A percentile compares a stretch with the other conserved stretches of the same genome.
Conservation (phyloP, 2,329 filamentous ascomycete species). For the Beauveria bassiana region DNA sequence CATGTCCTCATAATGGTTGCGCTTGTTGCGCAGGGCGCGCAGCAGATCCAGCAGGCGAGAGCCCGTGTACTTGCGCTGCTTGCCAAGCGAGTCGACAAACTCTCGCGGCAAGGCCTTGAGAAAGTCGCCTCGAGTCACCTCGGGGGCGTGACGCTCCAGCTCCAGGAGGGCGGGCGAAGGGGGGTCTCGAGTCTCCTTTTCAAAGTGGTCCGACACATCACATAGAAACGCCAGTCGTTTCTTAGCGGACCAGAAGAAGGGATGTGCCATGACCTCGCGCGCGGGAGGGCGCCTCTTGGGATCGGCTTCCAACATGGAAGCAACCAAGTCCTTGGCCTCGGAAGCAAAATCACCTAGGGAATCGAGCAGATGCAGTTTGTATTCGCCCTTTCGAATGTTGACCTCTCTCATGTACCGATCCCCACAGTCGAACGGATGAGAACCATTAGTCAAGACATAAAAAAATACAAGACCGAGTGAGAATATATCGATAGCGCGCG, state of each 20-base stretch:
- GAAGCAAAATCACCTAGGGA: conserved; percentile 74
- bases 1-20: conserved; percentile 98
- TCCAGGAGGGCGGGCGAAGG: conserved; percentile 59
- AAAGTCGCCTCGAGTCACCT: conserved; percentile 65
- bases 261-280: conserved; percentile 76
- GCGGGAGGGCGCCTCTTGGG: conserved; percentile 60
- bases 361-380: conserved; percentile 63
- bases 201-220: conserved; percentile 93
- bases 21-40: conserved; percentile 87
- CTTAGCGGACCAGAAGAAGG: conserved; percentile 92
- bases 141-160: conserved; percentile 45
- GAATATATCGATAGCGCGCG: conserved; percentile 95
- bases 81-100: conserved; percentile 84
- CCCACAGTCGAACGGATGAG: conserved; percentile 89
- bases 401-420: conserved; percentile 93
- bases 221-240: conserved; percentile 90
- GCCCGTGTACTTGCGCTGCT: conserved; percentile 92
- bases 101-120: conserved; percentile 65
- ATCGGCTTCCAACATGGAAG: conserved; percentile 60
- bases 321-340: conserved; percentile 82
- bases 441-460: conserved; percentile 90
- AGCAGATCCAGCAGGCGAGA: conserved; percentile 76
- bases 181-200: conserved; percentile 81
- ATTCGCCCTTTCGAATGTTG: conserved; percentile 89
- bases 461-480: conserved; percentile 97